Evolutionary conservation across 2,329 filamentous ascomycete genomes (phyloP).

Genomic region (Fusarium sororula): DNA sequence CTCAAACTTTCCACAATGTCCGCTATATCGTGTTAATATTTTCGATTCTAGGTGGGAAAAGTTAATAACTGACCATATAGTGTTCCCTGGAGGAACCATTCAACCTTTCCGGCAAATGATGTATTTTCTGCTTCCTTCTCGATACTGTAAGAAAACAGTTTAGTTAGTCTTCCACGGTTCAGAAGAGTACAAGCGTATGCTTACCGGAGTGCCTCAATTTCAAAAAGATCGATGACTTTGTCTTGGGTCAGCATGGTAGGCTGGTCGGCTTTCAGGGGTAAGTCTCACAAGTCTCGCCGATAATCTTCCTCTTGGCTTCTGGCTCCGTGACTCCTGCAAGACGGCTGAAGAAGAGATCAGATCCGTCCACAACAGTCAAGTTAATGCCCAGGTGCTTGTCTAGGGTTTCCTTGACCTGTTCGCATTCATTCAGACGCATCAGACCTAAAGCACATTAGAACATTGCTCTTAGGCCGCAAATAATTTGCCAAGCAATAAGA

Average conservation of each 20-base stretch:
- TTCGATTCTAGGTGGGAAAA: background rate
- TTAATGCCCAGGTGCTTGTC: background rate
- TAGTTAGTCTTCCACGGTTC: background rate
- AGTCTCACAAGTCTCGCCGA: slow-evolving; percentile 1
- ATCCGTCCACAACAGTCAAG: background rate
- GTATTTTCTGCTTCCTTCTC: background rate
- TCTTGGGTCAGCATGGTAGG: background rate
- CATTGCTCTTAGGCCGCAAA: too few species aligned
- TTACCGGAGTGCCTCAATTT: background rate
- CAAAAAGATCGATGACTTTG: background rate
- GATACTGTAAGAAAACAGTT: background rate
- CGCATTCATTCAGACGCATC: background rate
- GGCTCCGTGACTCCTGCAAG: background rate
- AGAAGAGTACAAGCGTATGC: background rate
- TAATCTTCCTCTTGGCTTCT: background rate
- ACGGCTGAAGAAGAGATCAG: background rate
- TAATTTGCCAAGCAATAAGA: background rate
- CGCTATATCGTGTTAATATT: background rate
- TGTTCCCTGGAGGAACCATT: background rate
- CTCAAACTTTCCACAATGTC: slow-evolving; percentile 8
- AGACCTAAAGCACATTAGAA: background rate
- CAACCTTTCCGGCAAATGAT: background rate
- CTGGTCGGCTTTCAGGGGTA: background rate
- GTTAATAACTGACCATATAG: background rate
- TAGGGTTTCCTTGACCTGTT: background rate